A percentile compares a stretch with the other conserved stretches of the same genome.
Conservation (phyloP, 1,284 basidiomycete species). For the Pascua sp. region DNA sequence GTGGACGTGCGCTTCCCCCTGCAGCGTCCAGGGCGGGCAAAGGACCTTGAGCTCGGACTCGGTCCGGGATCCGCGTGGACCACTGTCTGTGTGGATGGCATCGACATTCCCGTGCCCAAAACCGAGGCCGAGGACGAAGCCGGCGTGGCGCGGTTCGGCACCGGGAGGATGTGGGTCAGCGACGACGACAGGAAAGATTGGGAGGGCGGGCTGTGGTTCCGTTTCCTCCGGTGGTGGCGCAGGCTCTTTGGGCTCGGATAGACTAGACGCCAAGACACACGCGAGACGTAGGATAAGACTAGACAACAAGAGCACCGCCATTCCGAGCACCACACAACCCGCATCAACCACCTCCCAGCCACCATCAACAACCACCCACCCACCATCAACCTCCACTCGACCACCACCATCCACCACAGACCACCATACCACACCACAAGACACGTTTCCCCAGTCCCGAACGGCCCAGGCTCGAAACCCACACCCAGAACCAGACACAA, state of each 20-base stretch:
- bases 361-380: no score
- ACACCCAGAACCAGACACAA: no score
- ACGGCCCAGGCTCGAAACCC: no score
- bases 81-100: slow-evolving; percentile 18
- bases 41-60: slow-evolving; percentile 26
- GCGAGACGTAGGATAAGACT: no score
- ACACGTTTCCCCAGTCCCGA: no score
- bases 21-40: slow-evolving; percentile 22
- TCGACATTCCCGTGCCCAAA: slow-evolving; percentile 21
- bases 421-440: no score
- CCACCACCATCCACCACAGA: no score
- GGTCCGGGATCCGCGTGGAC: slow-evolving; percentile 22
- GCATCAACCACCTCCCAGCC: no score
- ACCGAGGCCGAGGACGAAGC: slow-evolving; percentile 28
- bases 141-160: slow-evolving; percentile 37
- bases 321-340: no score
- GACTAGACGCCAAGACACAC: background rate
- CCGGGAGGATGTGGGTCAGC: slow-evolving; percentile 43
- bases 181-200: slow-evolving; percentile 24
- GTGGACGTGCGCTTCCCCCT: slow-evolving; percentile 32
- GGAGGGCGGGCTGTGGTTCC: slow-evolving; percentile 35
- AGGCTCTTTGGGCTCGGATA: slow-evolving; percentile 29
- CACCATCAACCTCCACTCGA: no score
- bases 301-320: no score
- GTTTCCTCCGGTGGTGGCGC: slow-evolving; percentile 41